A percentile compares a stretch with the other conserved stretches of the same genome.
Evolutionary conservation across 2,329 filamentous ascomycete genomes (phyloP).

Genomic region (Plenodomus tracheiphilus): DNA sequence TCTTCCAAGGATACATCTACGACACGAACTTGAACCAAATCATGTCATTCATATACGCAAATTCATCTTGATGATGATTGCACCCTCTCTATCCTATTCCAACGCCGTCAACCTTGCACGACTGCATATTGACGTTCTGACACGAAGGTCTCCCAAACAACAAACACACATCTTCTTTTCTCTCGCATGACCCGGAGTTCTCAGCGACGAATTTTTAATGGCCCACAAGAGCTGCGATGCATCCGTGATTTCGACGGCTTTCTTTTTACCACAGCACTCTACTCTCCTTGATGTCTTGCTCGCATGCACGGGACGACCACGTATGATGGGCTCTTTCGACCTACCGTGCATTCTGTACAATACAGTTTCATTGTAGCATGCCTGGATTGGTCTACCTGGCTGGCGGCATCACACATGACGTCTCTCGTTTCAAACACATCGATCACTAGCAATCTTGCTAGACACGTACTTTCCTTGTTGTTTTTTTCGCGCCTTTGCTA

Average conservation of each 20-base stretch:
- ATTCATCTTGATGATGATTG: conserved; percentile 4
- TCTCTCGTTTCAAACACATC: conserved; percentile 20
- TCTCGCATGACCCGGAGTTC: conserved; percentile 45
- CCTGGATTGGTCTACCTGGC: conserved; percentile 29
- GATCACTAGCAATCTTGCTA: conserved; percentile 6
- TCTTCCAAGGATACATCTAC: conserved; percentile 36
- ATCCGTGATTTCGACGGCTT: conserved; percentile 33
- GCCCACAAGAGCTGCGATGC: conserved; percentile 39
- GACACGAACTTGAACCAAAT: conserved; percentile 21
- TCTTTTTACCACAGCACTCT: conserved; percentile 13
- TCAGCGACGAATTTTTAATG: conserved; percentile 45
- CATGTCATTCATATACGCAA: conserved; percentile 12
- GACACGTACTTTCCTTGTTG: neutral
- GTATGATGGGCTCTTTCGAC: conserved; percentile 27
- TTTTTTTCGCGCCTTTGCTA: neutral
- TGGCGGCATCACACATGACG: conserved; percentile 16
- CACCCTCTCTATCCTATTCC: conserved; percentile 21
- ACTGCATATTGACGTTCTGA: conserved; percentile 38
- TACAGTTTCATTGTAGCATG: conserved; percentile 22
- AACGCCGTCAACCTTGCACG: neutral
- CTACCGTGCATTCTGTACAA: conserved; percentile 15
- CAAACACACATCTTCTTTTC: conserved; percentile 24
- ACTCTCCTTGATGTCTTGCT: conserved; percentile 35
- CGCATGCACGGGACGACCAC: conserved; percentile 28
- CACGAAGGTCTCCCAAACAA: conserved; percentile 4